Evolutionary conservation across 805 yeast genomes (phyloP).

Genomic region (Barnettozyma californica): DNA sequence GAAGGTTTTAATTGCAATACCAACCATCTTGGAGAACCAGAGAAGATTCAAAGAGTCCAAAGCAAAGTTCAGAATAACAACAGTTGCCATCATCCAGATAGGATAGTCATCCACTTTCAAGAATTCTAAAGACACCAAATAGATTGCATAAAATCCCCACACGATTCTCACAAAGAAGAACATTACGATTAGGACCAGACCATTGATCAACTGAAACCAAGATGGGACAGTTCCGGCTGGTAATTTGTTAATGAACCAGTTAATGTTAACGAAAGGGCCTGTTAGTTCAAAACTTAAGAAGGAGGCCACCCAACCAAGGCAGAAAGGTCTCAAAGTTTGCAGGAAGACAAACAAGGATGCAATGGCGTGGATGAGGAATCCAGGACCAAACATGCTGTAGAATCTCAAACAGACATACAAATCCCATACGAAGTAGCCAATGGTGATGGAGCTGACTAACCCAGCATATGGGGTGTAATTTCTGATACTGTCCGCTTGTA

Average conservation of each 20-base stretch:
- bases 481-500: constrained; percentile 46
- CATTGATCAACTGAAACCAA: constrained; percentile 56
- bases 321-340: constrained; percentile 62
- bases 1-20: constrained; percentile 57
- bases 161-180: constrained; percentile 76
- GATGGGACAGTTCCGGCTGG: constrained; percentile 63
- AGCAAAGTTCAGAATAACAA: constrained; percentile 53
- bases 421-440: constrained; percentile 95
- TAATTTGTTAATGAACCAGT: constrained; percentile 83
- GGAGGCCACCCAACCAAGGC: constrained; percentile 76
- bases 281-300: constrained; percentile 84
- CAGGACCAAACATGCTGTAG: constrained; percentile 67
- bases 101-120: constrained; percentile 41
- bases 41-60: constrained; percentile 65
- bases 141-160: constrained; percentile 83
- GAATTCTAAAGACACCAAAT: constrained; percentile 40
- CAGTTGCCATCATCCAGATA: constrained; percentile 38
- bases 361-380: constrained; percentile 77
- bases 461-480: constrained; percentile 75
- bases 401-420: constrained; percentile 58
- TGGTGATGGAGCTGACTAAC: constrained; percentile 62
- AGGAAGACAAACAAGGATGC: constrained; percentile 75
- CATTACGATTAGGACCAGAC: constrained; percentile 56
- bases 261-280: constrained; percentile 90
- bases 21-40: constrained; percentile 89